These are phyloP conservation scores for Tricholoma flavovirens DNA, from an alignment of 768 basidiomycete species.

Conservation along the genomic window DNA sequence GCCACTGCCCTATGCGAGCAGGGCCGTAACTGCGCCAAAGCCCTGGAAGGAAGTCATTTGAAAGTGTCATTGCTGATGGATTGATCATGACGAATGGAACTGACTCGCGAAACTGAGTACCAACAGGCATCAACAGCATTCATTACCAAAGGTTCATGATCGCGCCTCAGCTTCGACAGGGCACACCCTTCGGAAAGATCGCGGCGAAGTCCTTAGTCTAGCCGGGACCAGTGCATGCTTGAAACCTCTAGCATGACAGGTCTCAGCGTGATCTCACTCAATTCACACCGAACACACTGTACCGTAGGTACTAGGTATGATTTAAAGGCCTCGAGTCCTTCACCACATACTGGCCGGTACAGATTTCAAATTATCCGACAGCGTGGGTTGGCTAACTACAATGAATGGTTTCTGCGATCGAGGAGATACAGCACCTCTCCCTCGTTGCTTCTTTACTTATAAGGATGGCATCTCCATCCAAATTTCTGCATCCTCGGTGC, in stretches of 20 bases:
- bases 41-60: not conserved
- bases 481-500: slow-evolving; percentile 11
- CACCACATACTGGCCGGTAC: slow-evolving; percentile 6
- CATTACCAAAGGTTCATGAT: not conserved
- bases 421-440: slow-evolving; percentile 26
- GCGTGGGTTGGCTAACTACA: slow-evolving; percentile 29
- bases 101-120: too few relatives aligned
- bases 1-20: not conserved
- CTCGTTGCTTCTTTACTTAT: slow-evolving; percentile 32
- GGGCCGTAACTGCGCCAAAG: not conserved
- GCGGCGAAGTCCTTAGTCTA: not conserved
- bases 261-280: slow-evolving; percentile 3
- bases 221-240: not conserved
- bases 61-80: not conserved
- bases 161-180: not conserved
- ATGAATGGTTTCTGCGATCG: slow-evolving; percentile 19
- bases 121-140: too few relatives aligned
- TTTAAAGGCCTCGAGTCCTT: not conserved
- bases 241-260: slow-evolving; percentile 1
- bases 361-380: slow-evolving; percentile 26
- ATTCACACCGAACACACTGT: too few relatives aligned
- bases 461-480: slow-evolving; percentile 5
- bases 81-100: not conserved
- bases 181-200: not conserved
- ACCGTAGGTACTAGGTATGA: too few relatives aligned